Conservation (phyloP, 371 early-diverging fungal genomes). For the Sanchytrium tribonematis region DNA sequence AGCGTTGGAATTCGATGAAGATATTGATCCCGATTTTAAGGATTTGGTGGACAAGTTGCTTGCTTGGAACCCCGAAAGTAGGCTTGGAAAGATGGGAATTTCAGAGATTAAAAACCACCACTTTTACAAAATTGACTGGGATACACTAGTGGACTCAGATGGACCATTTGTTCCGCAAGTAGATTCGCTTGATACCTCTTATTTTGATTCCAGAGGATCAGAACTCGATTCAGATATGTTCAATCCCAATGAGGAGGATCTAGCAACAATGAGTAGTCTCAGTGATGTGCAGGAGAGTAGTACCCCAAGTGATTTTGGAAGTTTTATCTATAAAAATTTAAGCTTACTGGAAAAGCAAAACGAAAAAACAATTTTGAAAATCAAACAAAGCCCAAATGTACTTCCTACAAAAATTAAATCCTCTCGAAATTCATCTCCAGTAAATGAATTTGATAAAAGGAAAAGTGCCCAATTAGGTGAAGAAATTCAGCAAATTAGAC, state of each 20-base stretch:
- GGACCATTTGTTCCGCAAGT: constrained; percentile 62
- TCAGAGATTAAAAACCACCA: constrained; percentile 33
- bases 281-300: constrained; percentile 1
- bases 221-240: constrained; percentile 5
- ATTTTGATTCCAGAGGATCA: constrained; percentile 46
- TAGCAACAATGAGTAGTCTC: background rate
- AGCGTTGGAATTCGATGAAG: constrained; percentile 41
- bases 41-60: constrained; percentile 60
- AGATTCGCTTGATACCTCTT: constrained; percentile 55
- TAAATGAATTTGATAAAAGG: background rate
- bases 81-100: constrained; percentile 38
- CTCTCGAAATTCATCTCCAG: background rate
- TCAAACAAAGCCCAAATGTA: constrained; percentile 11
- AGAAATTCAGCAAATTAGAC: background rate
- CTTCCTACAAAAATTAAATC: background rate
- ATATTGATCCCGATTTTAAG: constrained; percentile 36
- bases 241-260: background rate
- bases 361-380: constrained; percentile 23
- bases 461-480: too few relatives aligned
- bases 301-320: constrained; percentile 39
- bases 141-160: constrained; percentile 28
- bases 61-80: constrained; percentile 33
- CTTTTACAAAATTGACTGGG: constrained; percentile 37
- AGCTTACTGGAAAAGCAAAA: constrained; percentile 64
- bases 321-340: constrained; percentile 66